Evolutionary conservation across 1,139 yeast genomes (phyloP).

Genomic region (Pichia sp.): DNA sequence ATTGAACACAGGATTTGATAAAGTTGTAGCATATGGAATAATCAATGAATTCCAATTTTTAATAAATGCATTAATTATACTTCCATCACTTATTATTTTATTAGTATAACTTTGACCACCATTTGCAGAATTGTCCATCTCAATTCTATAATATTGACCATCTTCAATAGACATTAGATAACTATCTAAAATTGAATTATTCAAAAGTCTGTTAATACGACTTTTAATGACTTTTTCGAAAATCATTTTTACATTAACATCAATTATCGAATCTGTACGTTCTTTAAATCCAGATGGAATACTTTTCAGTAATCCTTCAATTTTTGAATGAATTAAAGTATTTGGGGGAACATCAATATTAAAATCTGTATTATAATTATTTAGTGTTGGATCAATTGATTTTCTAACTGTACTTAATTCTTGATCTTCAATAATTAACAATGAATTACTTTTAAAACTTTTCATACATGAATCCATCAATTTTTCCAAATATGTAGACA

Average conservation of each 20-base stretch:
- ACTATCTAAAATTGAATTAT: constrained; percentile 50
- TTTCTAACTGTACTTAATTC: constrained; percentile 21
- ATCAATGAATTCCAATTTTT: constrained; percentile 60
- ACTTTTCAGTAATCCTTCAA: constrained; percentile 30
- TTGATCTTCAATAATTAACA: constrained; percentile 29
- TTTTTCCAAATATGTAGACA: constrained; percentile 48
- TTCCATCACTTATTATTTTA: constrained; percentile 13
- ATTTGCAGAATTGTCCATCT: constrained; percentile 27
- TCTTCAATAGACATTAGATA: constrained; percentile 35
- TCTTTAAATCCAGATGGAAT: constrained; percentile 36
- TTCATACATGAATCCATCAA: constrained; percentile 32
- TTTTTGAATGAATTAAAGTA: constrained; percentile 21
- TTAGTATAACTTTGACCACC: not conserved
- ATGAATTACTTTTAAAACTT: constrained; percentile 21
- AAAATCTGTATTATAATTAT: constrained; percentile 16
- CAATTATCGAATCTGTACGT: constrained; percentile 42
- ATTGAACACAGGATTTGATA: constrained; percentile 46
- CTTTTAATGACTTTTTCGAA: constrained; percentile 54
- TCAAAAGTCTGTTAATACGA: constrained; percentile 42
- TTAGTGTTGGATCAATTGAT: constrained; percentile 15
- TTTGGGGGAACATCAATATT: constrained; percentile 17
- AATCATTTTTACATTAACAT: constrained; percentile 48
- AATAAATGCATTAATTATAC: constrained; percentile 38
- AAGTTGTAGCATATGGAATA: constrained; percentile 55
- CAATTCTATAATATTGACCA: constrained; percentile 23